Evolutionary conservation across 192 early-diverging fungal species (phyloP).

Genomic region (Piromyces sp.): DNA sequence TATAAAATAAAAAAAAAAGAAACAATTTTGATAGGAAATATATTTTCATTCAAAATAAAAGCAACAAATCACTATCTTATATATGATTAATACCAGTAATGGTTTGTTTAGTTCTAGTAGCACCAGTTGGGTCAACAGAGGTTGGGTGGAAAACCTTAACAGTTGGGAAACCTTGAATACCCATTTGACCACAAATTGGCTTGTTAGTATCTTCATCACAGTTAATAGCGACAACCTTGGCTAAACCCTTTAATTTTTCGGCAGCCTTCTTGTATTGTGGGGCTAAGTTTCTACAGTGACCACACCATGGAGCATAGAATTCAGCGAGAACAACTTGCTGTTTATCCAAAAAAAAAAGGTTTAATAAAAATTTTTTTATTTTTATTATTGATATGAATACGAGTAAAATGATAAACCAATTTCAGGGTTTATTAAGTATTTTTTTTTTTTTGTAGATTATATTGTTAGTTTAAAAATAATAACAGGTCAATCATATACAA

Average conservation of each 20-base stretch:
- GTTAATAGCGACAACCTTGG: slow-evolving; percentile 72
- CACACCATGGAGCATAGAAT: slow-evolving; percentile 95
- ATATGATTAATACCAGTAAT: background rate
- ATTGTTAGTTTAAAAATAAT: too few species aligned
- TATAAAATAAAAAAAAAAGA: too few species aligned
- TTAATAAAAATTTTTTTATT: too few species aligned
- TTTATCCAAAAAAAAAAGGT: too few species aligned
- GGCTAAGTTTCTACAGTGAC: slow-evolving; percentile 64
- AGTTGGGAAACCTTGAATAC: slow-evolving; percentile 75
- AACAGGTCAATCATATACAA: too few species aligned
- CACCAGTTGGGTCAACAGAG: slow-evolving; percentile 7
- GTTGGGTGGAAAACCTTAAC: slow-evolving; percentile 53
- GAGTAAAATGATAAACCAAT: too few species aligned
- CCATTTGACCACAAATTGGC: slow-evolving; percentile 55
- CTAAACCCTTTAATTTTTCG: slow-evolving; percentile 61
- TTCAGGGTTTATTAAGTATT: too few species aligned
- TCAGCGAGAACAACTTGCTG: slow-evolving; percentile 69
- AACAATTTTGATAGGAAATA: too few species aligned
- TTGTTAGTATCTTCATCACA: slow-evolving; percentile 73
- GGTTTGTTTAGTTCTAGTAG: slow-evolving; percentile 2
- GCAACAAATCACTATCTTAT: too few species aligned
- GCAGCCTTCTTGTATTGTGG: slow-evolving; percentile 85
- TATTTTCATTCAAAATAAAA: too few species aligned
- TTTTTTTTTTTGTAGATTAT: too few species aligned
- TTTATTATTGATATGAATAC: too few species aligned